phyloP scores from a whole-genome alignment of 345 rosid genomes.

The Limnanthes douglasii region DNA sequence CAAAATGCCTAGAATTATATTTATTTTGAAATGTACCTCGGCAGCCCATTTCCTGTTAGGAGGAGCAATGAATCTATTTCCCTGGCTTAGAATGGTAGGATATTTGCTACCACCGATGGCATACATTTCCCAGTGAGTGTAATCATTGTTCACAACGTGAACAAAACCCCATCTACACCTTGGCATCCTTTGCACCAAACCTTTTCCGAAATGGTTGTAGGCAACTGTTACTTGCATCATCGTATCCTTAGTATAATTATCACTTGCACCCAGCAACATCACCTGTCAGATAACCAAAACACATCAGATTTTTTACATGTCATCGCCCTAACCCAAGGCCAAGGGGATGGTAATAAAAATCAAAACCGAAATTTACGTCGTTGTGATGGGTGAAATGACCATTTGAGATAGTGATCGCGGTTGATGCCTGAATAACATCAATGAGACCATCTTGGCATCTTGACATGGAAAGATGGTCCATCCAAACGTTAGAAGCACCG shows the following conservation, averaged over 20 bases:
- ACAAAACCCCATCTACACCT: constrained; percentile 62
- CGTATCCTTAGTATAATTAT: constrained; percentile 15
- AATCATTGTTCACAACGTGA: constrained; percentile 71
- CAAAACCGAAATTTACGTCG: too few relatives aligned
- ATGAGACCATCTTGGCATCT: constrained; percentile 52
- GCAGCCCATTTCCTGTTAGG: constrained; percentile 16
- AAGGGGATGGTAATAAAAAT: too few relatives aligned
- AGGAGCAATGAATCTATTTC: constrained; percentile 64
- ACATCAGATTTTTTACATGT: not conserved
- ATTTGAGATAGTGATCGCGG: constrained; percentile 73
- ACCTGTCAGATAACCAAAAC: constrained; percentile 21
- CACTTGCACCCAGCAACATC: constrained; percentile 53
- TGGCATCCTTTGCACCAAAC: constrained; percentile 69
- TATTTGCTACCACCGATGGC: constrained; percentile 58
- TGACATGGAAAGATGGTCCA: constrained; percentile 70
- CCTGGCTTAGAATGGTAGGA: constrained; percentile 65
- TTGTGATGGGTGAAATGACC: constrained; percentile 64
- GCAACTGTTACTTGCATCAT: constrained; percentile 62
- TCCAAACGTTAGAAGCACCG: constrained; percentile 51
- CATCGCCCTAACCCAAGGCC: too few relatives aligned
- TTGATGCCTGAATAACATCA: constrained; percentile 57
- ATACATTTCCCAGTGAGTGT: constrained; percentile 64
- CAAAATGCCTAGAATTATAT: too few relatives aligned
- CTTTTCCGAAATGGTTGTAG: constrained; percentile 64
- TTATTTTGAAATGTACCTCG: constrained; percentile 34